phyloP scores from a whole-genome alignment of 2,329 filamentous ascomycete species.

The Mariannaea sp. region DNA sequence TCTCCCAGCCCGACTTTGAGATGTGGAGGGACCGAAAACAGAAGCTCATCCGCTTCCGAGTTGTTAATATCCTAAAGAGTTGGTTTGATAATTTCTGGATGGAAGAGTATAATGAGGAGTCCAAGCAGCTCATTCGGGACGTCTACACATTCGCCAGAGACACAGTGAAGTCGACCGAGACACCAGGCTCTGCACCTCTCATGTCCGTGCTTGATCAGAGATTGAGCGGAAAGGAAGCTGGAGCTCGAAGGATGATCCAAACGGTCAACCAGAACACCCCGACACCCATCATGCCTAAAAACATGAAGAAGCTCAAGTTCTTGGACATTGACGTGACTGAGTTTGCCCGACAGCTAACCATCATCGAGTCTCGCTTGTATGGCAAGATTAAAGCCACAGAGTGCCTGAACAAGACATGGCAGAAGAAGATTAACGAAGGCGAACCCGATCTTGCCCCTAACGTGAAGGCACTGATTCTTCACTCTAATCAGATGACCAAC shows the following conservation, averaged over 20 bases:
- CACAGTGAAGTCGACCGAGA: constrained; percentile 90
- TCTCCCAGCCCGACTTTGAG: constrained; percentile 77
- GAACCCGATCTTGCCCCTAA: constrained; percentile 88
- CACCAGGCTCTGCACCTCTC: constrained; percentile 82
- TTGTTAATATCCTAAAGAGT: constrained; percentile 96
- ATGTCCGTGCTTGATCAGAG: constrained; percentile 89
- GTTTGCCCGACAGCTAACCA: constrained; percentile 95
- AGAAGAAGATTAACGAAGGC: constrained; percentile 85
- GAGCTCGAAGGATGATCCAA: constrained; percentile 82
- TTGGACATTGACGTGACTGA: constrained; percentile 94
- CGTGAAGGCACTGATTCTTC: constrained; percentile 93
- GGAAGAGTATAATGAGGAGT: constrained; percentile 87
- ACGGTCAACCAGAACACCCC: constrained; percentile 84
- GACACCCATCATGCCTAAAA: constrained; percentile 91
- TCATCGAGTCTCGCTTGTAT: constrained; percentile 93
- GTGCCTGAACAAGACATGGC: constrained; percentile 98
- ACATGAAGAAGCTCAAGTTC: constrained; percentile 99
- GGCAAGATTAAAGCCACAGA: constrained; percentile 95
- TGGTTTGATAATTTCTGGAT: constrained; percentile 99
- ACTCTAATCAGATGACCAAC: constrained; percentile 98
- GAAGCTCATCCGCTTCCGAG: constrained; percentile 91
- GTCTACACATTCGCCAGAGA: constrained; percentile 92
- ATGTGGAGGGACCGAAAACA: constrained; percentile 93
- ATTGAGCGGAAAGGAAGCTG: constrained; percentile 83
- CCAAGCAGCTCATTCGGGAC: constrained; percentile 81